Evolutionary conservation across 768 basidiomycete species (phyloP), one percentile per base, ranked within the genome.

Genomic region (Mycena olivaceomarginata): DNA sequence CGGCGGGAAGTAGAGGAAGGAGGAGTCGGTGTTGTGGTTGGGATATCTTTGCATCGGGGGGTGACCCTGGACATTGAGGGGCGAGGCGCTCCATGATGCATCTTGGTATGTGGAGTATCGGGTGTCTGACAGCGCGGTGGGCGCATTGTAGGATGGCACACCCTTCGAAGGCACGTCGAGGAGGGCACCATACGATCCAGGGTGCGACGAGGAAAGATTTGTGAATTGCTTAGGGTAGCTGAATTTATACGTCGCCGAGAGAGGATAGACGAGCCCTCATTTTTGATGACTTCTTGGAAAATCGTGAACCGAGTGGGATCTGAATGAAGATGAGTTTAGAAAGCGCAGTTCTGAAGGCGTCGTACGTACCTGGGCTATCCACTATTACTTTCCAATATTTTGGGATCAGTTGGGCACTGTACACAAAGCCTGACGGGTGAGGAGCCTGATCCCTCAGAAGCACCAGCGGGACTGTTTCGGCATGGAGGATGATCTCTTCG

Each of bases 261-360:
- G 67, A 92, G 85, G 45, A 86, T 77, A 9, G 85, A 79, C 43
- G 86, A 80, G 39, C 79, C 79, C 31, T 85, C 82, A 41, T 87
- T 85, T 73, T 86, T 83, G 25, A 87, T 79, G 64, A 95, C 92
- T 60, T 93, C 91, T 81, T 95, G 94, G 48, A 92, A 84, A 80
- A 95, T 94, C 0, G 90, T 91, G 83, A 90, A 95, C 65, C 90
- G 84, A 3, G 93, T 91, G 22, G 93, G 93, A 83, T 95, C 94
- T 95, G 76, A 20, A 56, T 59, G 40, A n/a, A 41, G 31, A 43
- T 40, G 18, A 53, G 67, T 22, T 31, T 6, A 64, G 31, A 12
- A 81, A 53, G 79, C 89, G 70, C 18, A 6, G 2, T 11, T 15
- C 31, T 10, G 20, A 46, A 18, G 41, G n/a, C 11, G 12, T 25